phyloP scores from a whole-genome alignment of 2,329 filamentous ascomycete genomes.

The Biscogniauxia sp. region DNA sequence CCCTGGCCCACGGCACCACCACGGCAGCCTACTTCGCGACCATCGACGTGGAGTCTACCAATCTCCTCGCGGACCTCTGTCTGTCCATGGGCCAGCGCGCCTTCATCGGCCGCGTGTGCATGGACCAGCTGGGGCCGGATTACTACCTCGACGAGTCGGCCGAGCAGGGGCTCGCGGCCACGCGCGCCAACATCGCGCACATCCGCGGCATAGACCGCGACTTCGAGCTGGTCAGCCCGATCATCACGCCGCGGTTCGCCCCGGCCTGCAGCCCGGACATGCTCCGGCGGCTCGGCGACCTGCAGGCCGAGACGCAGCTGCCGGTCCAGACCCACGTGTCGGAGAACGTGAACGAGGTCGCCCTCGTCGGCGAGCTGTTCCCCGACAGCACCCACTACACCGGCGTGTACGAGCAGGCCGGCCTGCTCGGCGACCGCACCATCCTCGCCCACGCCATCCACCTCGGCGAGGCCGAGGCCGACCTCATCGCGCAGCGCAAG shows the following conservation, averaged over 20 bases:
- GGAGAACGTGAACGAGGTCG: conserved; percentile 74
- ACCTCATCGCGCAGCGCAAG: conserved; percentile 57
- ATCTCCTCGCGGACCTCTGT: conserved; percentile 83
- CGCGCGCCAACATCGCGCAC: conserved; percentile 61
- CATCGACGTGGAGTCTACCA: conserved; percentile 82
- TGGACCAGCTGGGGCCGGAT: conserved; percentile 75
- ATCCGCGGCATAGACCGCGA: conserved; percentile 65
- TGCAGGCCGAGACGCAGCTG: conserved; percentile 62
- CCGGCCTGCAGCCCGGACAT: conserved; percentile 58
- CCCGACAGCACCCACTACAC: conserved; percentile 65
- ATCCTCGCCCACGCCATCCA: conserved; percentile 87
- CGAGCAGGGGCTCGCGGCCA: conserved; percentile 54
- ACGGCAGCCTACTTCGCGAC: conserved; percentile 95
- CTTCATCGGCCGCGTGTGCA: conserved; percentile 90
- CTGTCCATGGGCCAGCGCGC: conserved; percentile 79
- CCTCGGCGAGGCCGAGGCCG: conserved; percentile 64
- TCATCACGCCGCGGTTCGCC: conserved; percentile 74
- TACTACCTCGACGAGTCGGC: conserved; percentile 76
- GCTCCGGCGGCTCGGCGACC: conserved; percentile 61
- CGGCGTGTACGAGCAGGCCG: conserved; percentile 72
- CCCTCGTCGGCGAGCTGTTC: conserved; percentile 69
- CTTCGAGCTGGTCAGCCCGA: conserved; percentile 66
- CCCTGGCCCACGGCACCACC: conserved; percentile 86
- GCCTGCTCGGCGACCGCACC: conserved; percentile 68
- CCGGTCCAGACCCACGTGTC: conserved; percentile 87